Evolutionary conservation across 495 filamentous ascomycete genomes (phyloP), one percentile per base, ranked within the genome.

Genomic region (Letharia columbiana): DNA sequence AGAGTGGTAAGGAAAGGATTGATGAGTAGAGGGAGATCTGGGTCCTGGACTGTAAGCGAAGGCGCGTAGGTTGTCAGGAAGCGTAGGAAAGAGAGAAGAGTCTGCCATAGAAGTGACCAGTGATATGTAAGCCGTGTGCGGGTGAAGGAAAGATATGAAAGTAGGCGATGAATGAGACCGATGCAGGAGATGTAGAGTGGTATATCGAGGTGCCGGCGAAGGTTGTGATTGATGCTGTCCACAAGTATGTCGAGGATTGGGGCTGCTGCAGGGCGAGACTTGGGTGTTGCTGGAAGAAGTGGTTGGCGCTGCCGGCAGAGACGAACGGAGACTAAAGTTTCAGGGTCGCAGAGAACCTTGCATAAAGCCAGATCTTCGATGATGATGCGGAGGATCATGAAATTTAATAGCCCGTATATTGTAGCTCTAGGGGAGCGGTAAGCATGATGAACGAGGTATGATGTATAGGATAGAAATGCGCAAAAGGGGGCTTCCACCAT

Each of bases 51-150:
- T 66, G 86, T 83, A 15, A 98, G 79, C 71, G 96, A 91, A 62
- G 85, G 74, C 4, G 86, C 83, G 73, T 98, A 97, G 54, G 86
- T 90, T 41, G 89, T 91, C 47, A 97, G 82, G 79, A 98, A 98
- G 60, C 91, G 90, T 74, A 97, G 86, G 60, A 97, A 86, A 37
- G 90, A 88, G 33, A 98, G 85, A 20, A 98, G 83, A 9, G 88
- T 89, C 65, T 92, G 88, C 86, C 95, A 98, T 41, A 98, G 83
- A 66, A 98, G 91, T 37, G 92, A 87, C 95, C 95, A 98, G 78
- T 98, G 95, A 74, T 96, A 97, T 23, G 80, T 74, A 41, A 94
- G 80, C 50, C 90, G 83, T 65, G 87, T 90, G 68, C 90, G 86
- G 62, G 87, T 90, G 66, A 86, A 86, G 54, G 89, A 89, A 20